These are phyloP conservation scores for Hymenoscyphus albidus DNA, from an alignment of 2,329 filamentous ascomycete species.

Conservation along the genomic window DNA sequence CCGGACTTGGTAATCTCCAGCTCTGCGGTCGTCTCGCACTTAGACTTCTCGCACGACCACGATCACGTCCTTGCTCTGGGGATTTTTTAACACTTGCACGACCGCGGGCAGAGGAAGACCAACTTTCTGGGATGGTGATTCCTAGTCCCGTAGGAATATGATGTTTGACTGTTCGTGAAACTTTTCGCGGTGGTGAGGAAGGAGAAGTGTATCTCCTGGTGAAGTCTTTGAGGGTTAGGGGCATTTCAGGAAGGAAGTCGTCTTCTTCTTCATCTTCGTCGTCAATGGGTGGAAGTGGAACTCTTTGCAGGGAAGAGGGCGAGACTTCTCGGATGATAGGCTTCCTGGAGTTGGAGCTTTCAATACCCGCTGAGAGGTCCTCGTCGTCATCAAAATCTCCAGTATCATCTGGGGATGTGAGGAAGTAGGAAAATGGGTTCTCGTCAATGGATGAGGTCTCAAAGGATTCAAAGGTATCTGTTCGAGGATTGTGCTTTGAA, in stretches of 20 bases:
- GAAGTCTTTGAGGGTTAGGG: slow-evolving; percentile 31
- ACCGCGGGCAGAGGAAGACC: slow-evolving; percentile 23
- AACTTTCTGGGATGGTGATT: slow-evolving; percentile 23
- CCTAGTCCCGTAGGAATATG: slow-evolving; percentile 26
- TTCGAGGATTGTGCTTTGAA: slow-evolving; percentile 17
- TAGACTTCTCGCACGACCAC: slow-evolving; percentile 29
- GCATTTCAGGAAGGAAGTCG: slow-evolving; percentile 21
- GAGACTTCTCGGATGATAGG: slow-evolving; percentile 31
- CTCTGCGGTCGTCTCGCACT: slow-evolving; percentile 27
- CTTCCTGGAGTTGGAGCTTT: slow-evolving; percentile 23
- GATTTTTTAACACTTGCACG: slow-evolving; percentile 25
- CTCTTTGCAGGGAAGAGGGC: slow-evolving; percentile 29
- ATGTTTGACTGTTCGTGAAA: slow-evolving; percentile 16
- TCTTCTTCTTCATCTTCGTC: slow-evolving; percentile 25
- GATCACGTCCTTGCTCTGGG: slow-evolving; percentile 18
- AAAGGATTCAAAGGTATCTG: slow-evolving; percentile 15
- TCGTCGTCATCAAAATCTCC: slow-evolving; percentile 29
- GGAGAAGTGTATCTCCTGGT: slow-evolving; percentile 19
- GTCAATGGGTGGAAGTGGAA: slow-evolving; percentile 12
- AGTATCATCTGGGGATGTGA: slow-evolving; percentile 31
- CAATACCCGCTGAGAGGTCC: slow-evolving; percentile 35
- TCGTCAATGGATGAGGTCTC: slow-evolving; percentile 31
- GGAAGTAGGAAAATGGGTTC: slow-evolving; percentile 36
- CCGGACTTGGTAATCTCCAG: slow-evolving; percentile 34
- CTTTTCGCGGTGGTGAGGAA: slow-evolving; percentile 15